Evolutionary conservation across 768 basidiomycete species (phyloP).

Genomic region (Tulasnella sp.): DNA sequence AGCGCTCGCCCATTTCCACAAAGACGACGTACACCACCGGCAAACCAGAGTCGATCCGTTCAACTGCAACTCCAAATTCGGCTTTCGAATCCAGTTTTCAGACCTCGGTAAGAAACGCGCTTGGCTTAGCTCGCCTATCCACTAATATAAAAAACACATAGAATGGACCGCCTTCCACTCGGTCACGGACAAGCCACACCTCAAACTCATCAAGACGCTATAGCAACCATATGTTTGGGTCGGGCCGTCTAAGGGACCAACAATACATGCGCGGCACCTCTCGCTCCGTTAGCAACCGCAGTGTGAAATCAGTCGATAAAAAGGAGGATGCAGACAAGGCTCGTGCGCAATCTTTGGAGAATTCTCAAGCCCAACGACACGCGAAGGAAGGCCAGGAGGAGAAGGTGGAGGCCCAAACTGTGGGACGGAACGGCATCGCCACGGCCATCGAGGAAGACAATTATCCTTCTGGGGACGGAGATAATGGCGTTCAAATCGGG

Average conservation of each 20-base stretch:
- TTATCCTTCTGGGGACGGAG: neutral
- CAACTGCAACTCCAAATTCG: neutral
- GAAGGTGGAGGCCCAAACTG: neutral
- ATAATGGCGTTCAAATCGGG: neutral
- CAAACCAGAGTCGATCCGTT: neutral
- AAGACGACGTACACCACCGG: slow-evolving; percentile 10
- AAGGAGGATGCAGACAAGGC: neutral
- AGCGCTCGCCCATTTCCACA: neutral
- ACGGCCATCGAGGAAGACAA: neutral
- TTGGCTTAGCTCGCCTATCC: slow-evolving; percentile 28
- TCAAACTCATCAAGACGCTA: slow-evolving; percentile 59
- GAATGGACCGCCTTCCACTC: slow-evolving; percentile 36
- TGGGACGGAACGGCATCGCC: neutral
- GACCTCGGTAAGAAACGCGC: slow-evolving; percentile 22
- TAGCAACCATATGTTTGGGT: slow-evolving; percentile 84
- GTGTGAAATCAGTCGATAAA: slow-evolving; percentile 3
- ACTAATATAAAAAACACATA: neutral
- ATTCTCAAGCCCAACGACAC: neutral
- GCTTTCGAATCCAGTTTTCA: slow-evolving; percentile 20
- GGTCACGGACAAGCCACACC: slow-evolving; percentile 29
- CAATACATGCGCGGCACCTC: slow-evolving; percentile 52
- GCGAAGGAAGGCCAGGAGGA: neutral
- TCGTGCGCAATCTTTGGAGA: neutral
- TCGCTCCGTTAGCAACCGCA: slow-evolving; percentile 17
- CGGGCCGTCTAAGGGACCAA: slow-evolving; percentile 73